phyloP scores from a whole-genome alignment of 148 eudicot species.

The Euryodendron excelsum region DNA sequence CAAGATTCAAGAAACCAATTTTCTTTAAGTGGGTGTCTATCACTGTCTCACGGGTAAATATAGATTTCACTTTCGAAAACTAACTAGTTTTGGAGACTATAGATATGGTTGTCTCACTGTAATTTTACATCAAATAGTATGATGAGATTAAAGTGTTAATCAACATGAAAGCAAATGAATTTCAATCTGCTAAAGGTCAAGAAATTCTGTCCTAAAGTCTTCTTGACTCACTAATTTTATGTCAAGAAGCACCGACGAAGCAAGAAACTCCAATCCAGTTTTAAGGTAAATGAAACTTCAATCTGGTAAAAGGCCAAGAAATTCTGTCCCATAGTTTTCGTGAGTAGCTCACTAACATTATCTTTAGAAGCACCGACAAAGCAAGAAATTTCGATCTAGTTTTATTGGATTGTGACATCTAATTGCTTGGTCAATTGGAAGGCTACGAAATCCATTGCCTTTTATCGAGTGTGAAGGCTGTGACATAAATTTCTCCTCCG shows the following conservation, averaged over 20 bases:
- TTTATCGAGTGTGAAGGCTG: conserved; percentile 3
- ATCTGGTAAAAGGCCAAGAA: no score
- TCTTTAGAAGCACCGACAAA: not conserved
- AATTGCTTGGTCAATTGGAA: conserved; percentile 7
- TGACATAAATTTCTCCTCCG: not conserved
- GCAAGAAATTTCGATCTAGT: not conserved
- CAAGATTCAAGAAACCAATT: conserved; percentile 22
- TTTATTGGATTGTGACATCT: not conserved
- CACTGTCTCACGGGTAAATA: conserved; percentile 19
- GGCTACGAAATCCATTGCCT: conserved; percentile 1
- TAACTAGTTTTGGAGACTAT: conserved; percentile 2
- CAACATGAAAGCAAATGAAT: not conserved
- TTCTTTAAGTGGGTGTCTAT: conserved; percentile 29
- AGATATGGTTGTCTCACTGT: not conserved
- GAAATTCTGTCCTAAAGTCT: not conserved
- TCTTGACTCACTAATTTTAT: not conserved
- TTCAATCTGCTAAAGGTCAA: not conserved
- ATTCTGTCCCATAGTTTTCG: no score
- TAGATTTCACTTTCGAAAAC: conserved; percentile 1
- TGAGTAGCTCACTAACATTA: not conserved
- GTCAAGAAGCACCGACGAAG: not conserved
- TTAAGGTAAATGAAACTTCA: no score
- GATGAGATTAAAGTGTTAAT: not conserved
- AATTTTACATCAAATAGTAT: not conserved
- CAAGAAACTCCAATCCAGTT: no score